Evolutionary conservation across 2,329 filamentous ascomycete species (phyloP).

Genomic region (Colletotrichum euphorbiae): DNA sequence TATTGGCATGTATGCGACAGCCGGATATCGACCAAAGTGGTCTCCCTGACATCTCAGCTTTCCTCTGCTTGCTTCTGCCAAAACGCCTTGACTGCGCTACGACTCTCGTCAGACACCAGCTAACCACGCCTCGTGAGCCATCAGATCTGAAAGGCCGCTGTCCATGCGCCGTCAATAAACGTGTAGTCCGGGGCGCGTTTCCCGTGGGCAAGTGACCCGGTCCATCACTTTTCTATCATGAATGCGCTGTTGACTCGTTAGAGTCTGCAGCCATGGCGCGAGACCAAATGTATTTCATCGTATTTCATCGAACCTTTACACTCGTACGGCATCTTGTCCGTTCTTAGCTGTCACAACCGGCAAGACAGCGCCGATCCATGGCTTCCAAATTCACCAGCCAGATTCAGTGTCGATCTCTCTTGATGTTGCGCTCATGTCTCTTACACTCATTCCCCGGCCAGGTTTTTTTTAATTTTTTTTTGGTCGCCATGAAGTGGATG

Average conservation of each 20-base stretch:
- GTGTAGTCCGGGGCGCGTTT: neutral
- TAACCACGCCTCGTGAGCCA: constrained; percentile 16
- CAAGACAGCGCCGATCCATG: constrained; percentile 14
- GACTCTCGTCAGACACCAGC: constrained; percentile 13
- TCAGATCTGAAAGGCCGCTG: constrained; percentile 19
- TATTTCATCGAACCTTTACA: neutral
- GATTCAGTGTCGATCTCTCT: constrained; percentile 21
- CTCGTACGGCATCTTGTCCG: constrained; percentile 11
- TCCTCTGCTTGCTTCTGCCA: constrained; percentile 8
- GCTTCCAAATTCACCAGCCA: neutral
- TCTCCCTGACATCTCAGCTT: constrained; percentile 23
- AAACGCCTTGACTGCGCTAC: constrained; percentile 20
- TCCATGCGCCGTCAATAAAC: neutral
- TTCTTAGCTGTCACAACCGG: constrained; percentile 26
- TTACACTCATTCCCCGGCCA: constrained; percentile 1
- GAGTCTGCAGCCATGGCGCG: constrained; percentile 18
- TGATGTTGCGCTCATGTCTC: constrained; percentile 30
- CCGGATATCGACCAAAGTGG: constrained; percentile 15
- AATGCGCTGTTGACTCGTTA: constrained; percentile 14
- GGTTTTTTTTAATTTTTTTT: too few relatives aligned
- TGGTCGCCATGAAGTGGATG: neutral
- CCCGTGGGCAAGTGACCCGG: neutral
- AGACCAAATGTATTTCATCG: too few relatives aligned
- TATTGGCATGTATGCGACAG: neutral
- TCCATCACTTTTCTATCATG: neutral